A percentile compares a stretch with the other conserved stretches of the same genome.
These are phyloP conservation scores for Mycena haematopus DNA, from an alignment of 768 basidiomycete genomes.

Conservation along the genomic window DNA sequence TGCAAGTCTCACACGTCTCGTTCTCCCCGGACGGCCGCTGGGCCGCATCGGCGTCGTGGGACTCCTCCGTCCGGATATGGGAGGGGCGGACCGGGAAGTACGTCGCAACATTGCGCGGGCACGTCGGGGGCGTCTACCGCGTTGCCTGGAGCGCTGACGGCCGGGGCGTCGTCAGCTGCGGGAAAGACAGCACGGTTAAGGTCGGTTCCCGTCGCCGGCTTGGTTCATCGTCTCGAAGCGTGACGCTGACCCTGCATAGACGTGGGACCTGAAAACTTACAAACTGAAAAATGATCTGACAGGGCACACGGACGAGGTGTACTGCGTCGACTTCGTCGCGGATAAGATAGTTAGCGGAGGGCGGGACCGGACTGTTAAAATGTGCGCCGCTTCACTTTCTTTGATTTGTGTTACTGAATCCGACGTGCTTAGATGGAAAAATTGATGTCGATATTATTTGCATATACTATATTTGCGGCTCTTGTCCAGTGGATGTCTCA, in stretches of 20 bases:
- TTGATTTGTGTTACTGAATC: neutral
- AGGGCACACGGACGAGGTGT: constrained; percentile 97
- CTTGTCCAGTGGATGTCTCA: no score
- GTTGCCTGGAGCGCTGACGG: constrained; percentile 96
- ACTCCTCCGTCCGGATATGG: constrained; percentile 91
- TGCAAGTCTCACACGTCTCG: constrained; percentile 91
- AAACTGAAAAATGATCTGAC: constrained; percentile 95
- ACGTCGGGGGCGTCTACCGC: constrained; percentile 93
- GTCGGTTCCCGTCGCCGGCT: constrained; percentile 52
- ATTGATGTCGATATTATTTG: constrained; percentile 7
- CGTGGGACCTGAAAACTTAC: constrained; percentile 97
- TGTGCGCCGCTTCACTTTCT: constrained; percentile 57
- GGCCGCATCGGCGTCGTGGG: constrained; percentile 92
- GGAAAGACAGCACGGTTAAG: constrained; percentile 96
- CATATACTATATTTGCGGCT: neutral
- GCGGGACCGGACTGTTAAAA: constrained; percentile 88
- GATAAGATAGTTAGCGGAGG: constrained; percentile 99
- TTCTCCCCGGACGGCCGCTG: constrained; percentile 94
- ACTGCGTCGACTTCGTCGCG: constrained; percentile 98
- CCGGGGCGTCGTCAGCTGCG: constrained; percentile 89
- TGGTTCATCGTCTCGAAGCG: neutral
- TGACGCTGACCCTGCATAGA: constrained; percentile 47
- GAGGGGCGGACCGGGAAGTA: constrained; percentile 87
- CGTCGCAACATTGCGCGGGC: constrained; percentile 88
- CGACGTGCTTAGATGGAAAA: constrained; percentile 16